A percentile compares a stretch with the other conserved stretches of the same genome.
Evolutionary conservation across 2,329 filamentous ascomycete genomes (phyloP).

Genomic region (Sporothrix brunneoviolacea): DNA sequence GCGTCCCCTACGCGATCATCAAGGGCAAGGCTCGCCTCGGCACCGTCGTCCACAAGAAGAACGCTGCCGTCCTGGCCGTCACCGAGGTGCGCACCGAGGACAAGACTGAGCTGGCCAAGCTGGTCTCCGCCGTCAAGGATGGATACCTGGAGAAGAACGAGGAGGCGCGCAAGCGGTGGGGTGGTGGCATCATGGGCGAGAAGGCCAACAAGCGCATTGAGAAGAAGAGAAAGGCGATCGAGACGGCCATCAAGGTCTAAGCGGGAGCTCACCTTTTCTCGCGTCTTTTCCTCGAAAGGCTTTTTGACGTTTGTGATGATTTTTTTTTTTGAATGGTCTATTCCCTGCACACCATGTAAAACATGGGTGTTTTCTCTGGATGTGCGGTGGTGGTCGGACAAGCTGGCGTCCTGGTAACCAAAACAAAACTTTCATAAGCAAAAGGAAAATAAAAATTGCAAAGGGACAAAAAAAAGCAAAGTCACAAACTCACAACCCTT

Average conservation of each 20-base stretch:
- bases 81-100: constrained; percentile 98
- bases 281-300: background rate
- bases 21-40: constrained; percentile 99
- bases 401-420: constrained; percentile 15
- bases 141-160: constrained; percentile 96
- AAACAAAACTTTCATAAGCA: constrained; percentile 5
- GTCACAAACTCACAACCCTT: background rate
- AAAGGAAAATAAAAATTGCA: constrained; percentile 15
- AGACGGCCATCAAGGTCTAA: constrained; percentile 98
- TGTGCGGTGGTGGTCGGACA: background rate
- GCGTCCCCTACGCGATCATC: constrained; percentile 96
- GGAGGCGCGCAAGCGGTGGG: constrained; percentile 87
- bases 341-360: background rate
- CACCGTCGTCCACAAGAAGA: constrained; percentile 99
- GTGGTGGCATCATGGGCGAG: constrained; percentile 97
- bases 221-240: constrained; percentile 93
- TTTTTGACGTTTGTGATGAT: constrained; percentile 7
- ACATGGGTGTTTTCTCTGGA: background rate
- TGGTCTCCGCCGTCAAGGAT: constrained; percentile 94
- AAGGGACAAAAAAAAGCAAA: constrained; percentile 9
- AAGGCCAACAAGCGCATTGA: constrained; percentile 74
- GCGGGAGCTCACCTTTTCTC: background rate
- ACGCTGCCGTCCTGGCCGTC: constrained; percentile 87
- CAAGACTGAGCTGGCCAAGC: constrained; percentile 96
- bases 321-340: background rate